Base-by-base conservation (phyloP, 139 green algal genomes). In the Chlamydomonas sphaeroides region DNA sequence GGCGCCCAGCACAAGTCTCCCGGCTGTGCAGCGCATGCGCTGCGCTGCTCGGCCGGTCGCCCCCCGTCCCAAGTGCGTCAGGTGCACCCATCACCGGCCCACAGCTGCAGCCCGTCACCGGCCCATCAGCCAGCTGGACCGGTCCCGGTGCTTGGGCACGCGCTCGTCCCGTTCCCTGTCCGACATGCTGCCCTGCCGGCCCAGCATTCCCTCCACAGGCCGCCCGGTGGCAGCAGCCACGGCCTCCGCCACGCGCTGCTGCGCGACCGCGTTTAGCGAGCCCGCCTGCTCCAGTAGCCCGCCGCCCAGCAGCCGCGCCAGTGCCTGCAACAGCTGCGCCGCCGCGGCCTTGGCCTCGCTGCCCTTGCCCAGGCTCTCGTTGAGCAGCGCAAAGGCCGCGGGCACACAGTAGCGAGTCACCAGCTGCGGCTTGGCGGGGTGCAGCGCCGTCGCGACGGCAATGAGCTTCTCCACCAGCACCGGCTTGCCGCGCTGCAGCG, bases 381-480 rank as follows among this genome's bases (percentile, higher is more conserved):
- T 86, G 32, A 79, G 57, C 62, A 86, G 61, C 57, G 81, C 45
- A 8, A 86, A 63, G 33, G 72, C 81, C 42, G 81, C 81, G 8
- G 81, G 81, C 61, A 86, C 62, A 1, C 71, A 71, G 48, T 86
- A 87, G 56, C 86, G 87, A n/a, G 83, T 32, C 30, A 90, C 84
- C 35, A 93, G 73, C 57, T 89, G 79, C 17, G 89, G 86, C 49
- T 88, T 84, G 25, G 49, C 59, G 28, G 59, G 72, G 65, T 89
- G 84, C 56, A 90, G 51, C 36, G 66, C 66, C 0, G 23, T 26
- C 45, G 85, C 79, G 18, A 95, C 63, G 36, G 33, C 42, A 33
- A 81, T 49, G 39, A 95, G 86, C 79, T 88, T 84, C 57, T 93
- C 88, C 45, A 93, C 76, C 65, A 95, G 35, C 26, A 86, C 10